Evolutionary conservation across 495 filamentous ascomycete species (phyloP), one percentile per base, ranked within the genome.

Genomic region (Tetracladium setigerum): DNA sequence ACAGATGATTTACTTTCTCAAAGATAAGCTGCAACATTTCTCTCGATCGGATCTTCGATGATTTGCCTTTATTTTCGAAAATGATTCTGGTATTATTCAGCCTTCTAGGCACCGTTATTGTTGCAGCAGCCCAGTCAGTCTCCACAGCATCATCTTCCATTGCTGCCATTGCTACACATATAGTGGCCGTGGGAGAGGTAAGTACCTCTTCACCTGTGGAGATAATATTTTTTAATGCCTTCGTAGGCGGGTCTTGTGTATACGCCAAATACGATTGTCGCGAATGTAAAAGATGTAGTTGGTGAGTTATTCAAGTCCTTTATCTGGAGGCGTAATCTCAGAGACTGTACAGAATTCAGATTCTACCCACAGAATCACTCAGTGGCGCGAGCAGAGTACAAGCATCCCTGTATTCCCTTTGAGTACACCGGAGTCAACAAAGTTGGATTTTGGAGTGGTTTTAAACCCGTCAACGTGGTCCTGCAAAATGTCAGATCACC

Each of bases 201-300:
- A 18, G 39, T 36, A n/a, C n/a, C n/a, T n/a, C 33, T 2, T 16
- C 37, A 33, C 1, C 8, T 10, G 2, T 4, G 17, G 15, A 17
- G 6, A 0, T 8, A 31, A 44, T 36, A 11, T 30, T 30, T 11
- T 10, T 36, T 47, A 16, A 15, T 47, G 16, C 44, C 22, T n/a
- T 16, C 37, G n/a, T 48, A 57, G 54, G 17, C 30, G 19, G 55
- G 49, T 6, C 33, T 37, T 47, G 18, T 30, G 4, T 53, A 53
- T 27, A 36, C 31, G 7, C 55, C 55, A 13, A 36, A 41, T 35
- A 8, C 37, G 8, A 15, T 57, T 1, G 41, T 32, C 0, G 55
- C 50, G 2, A 33, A 4, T 38, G 48, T 57, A 44, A 50, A 50
- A 1, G 55, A 57, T 16, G 37, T 48, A 12, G 30, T 57, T 12